These are phyloP conservation scores for Papilionanthe hybrid DNA, from an alignment of 116 monocot genomes.

Conservation along the genomic window DNA sequence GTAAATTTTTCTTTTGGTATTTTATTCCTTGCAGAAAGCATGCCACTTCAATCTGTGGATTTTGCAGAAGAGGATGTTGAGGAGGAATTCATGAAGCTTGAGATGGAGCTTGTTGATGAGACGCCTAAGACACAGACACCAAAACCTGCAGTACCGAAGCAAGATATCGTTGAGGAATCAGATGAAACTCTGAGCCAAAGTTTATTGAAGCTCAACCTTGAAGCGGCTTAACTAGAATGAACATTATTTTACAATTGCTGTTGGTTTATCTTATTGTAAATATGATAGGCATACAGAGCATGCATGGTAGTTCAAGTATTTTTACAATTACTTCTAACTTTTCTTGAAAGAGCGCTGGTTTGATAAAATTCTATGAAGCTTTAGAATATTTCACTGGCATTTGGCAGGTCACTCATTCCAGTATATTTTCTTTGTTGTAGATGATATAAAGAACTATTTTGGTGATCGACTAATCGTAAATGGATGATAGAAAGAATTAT, in stretches of 20 bases:
- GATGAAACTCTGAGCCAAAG: slow-evolving; percentile 34
- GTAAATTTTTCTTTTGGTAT: background rate
- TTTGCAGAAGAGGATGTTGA: slow-evolving; percentile 57
- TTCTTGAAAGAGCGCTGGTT: no score
- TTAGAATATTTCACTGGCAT: no score
- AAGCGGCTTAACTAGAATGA: slow-evolving; percentile 26
- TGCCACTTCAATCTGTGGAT: slow-evolving; percentile 27
- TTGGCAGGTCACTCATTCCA: no score
- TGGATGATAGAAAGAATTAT: no score
- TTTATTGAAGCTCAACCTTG: slow-evolving; percentile 49
- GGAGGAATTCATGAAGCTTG: slow-evolving; percentile 63
- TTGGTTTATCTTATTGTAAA: background rate
- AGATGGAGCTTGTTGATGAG: slow-evolving; percentile 36
- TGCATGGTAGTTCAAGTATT: background rate
- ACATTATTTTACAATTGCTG: background rate
- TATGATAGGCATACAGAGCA: background rate
- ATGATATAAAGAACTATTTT: no score
- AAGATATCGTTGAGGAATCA: slow-evolving; percentile 18
- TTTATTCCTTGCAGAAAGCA: slow-evolving; percentile 30
- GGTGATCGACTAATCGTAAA: no score
- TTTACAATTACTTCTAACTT: no score
- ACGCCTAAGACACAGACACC: slow-evolving; percentile 4
- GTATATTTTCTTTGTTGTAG: no score
- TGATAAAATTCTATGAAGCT: no score
- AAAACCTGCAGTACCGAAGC: background rate